Conservation (phyloP, 805 yeast genomes). For the Monosporozyma aquatica region DNA sequence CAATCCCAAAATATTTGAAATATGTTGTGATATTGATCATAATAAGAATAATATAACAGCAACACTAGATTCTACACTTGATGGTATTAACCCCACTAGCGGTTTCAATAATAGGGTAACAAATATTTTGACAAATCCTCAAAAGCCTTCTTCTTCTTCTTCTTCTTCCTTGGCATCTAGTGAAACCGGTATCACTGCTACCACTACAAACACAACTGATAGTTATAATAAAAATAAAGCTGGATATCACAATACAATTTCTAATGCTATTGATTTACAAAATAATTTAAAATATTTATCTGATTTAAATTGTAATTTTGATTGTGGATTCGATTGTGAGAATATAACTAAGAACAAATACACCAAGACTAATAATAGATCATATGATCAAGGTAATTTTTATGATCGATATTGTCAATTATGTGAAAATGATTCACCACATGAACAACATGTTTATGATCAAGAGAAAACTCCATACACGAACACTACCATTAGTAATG, state of each 20-base stretch:
- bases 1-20: constrained; percentile 33
- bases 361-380: neutral
- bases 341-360: constrained; percentile 1
- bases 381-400: constrained; percentile 16
- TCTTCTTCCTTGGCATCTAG: too few relatives aligned
- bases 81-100: neutral
- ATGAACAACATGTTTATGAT: constrained; percentile 3
- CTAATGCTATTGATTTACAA: neutral
- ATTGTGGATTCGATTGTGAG: constrained; percentile 17
- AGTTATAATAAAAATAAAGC: neutral
- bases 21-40: constrained; percentile 35
- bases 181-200: too few relatives aligned
- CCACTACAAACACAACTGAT: constrained; percentile 1
- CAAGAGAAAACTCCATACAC: neutral
- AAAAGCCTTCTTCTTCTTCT: too few relatives aligned
- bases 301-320: constrained; percentile 20
- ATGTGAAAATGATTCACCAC: constrained; percentile 19
- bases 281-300: constrained; percentile 1
- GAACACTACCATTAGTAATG: neutral
- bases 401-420: constrained; percentile 30
- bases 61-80: neutral
- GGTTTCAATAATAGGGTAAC: too few relatives aligned
- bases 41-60: too few relatives aligned
- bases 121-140: too few relatives aligned
- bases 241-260: neutral